Conservation (phyloP, 352 stramenopile species). For the Phytophthora aleatoria region DNA sequence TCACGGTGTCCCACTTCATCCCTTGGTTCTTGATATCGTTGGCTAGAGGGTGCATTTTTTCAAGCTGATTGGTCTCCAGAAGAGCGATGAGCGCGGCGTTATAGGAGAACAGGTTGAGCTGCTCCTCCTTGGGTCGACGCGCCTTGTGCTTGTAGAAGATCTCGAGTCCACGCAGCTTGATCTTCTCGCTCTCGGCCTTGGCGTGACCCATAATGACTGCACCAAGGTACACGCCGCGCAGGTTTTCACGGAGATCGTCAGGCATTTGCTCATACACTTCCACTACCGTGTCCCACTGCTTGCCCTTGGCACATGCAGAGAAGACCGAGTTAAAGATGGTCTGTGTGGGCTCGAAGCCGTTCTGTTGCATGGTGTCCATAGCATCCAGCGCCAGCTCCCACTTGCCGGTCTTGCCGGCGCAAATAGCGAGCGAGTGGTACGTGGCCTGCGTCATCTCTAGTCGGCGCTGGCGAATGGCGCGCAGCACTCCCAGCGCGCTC, state of each 20-base stretch:
- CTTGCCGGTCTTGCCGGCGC: conserved; percentile 73
- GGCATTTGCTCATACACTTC: conserved; percentile 69
- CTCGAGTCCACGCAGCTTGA: conserved; percentile 44
- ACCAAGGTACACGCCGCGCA: conserved; percentile 63
- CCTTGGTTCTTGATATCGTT: conserved; percentile 64
- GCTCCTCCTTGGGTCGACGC: conserved; percentile 25
- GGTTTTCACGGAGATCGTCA: conserved; percentile 32
- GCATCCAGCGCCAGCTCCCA: conserved; percentile 72
- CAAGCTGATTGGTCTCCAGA: conserved; percentile 60
- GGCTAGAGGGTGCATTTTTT: conserved; percentile 58
- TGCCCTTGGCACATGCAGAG: conserved; percentile 75
- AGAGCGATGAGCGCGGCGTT: conserved; percentile 68
- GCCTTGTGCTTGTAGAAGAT: conserved; percentile 63
- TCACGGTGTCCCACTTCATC: conserved; percentile 72
- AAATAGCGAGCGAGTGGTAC: conserved; percentile 84
- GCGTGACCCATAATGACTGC: conserved; percentile 79
- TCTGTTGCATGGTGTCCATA: conserved; percentile 52
- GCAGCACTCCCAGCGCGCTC: conserved; percentile 69
- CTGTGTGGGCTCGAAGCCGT: conserved; percentile 60
- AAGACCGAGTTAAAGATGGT: conserved; percentile 87
- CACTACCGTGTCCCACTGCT: conserved; percentile 72
- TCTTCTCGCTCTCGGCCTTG: conserved; percentile 51
- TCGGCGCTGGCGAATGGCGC: conserved; percentile 59
- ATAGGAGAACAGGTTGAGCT: conserved; percentile 74
- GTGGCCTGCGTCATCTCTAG: conserved; percentile 77